Evolutionary conservation across 106 monocot genomes (phyloP).

Genomic region (Posidonia australis): DNA sequence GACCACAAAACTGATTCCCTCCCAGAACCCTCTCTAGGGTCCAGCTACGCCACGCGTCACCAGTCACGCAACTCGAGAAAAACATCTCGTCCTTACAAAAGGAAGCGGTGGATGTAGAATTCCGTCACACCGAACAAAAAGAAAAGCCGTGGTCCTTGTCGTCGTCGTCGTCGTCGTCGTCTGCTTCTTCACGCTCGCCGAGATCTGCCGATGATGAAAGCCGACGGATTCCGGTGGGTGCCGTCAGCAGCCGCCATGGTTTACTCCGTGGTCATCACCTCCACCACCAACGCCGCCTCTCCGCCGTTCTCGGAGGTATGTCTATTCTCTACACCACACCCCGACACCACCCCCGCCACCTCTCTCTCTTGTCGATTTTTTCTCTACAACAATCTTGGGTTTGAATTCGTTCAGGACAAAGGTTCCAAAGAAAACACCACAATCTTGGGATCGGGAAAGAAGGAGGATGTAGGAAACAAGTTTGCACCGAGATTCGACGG

Average conservation of each 20-base stretch:
- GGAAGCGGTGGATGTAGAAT: too few relatives aligned
- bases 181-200: too few relatives aligned
- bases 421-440: background rate
- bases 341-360: background rate
- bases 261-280: background rate
- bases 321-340: background rate
- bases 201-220: background rate
- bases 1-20: too few relatives aligned
- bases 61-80: too few relatives aligned
- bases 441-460: background rate
- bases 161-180: background rate
- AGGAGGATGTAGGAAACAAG: background rate
- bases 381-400: too few relatives aligned
- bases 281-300: background rate
- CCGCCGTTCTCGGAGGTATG: background rate
- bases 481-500: conserved; percentile 1
- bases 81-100: too few relatives aligned
- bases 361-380: background rate
- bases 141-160: too few relatives aligned
- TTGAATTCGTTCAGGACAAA: background rate
- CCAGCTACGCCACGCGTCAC: too few relatives aligned
- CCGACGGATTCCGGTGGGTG: background rate
- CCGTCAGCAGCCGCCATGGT: background rate
- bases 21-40: too few relatives aligned
- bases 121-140: too few relatives aligned